Evolutionary conservation across 2,329 filamentous ascomycete species (phyloP).

Genomic region (Beauveria brongniartii): DNA sequence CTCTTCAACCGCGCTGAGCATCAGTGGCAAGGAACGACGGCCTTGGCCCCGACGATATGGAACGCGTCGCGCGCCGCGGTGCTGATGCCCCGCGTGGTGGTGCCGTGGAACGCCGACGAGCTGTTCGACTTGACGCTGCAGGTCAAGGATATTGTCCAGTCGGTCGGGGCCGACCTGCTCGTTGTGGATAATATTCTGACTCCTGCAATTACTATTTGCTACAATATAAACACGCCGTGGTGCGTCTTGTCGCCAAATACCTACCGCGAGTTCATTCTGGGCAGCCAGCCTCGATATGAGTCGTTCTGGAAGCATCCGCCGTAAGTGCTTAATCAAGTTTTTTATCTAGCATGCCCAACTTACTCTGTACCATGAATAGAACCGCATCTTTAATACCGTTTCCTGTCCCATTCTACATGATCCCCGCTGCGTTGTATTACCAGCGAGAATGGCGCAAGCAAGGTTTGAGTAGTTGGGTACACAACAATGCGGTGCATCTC

Average conservation of each 20-base stretch:
- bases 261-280: slow-evolving; percentile 10
- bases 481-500: not conserved
- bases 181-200: slow-evolving; percentile 13
- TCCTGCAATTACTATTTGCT: slow-evolving; percentile 9
- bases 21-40: not conserved
- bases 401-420: not conserved
- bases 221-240: slow-evolving; percentile 4
- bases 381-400: not conserved
- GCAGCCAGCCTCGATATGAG: slow-evolving; percentile 3
- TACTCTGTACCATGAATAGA: not conserved
- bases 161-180: slow-evolving; percentile 6
- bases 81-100: slow-evolving; percentile 1
- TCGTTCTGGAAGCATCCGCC: slow-evolving; percentile 9
- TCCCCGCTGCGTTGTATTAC: not conserved
- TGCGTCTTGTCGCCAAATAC: slow-evolving; percentile 12
- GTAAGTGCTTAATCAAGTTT: not conserved
- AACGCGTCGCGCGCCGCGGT: not conserved
- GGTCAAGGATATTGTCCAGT: not conserved
- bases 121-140: slow-evolving; percentile 4
- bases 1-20: slow-evolving; percentile 7
- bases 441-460: not conserved
- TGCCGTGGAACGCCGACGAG: slow-evolving; percentile 9
- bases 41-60: not conserved
- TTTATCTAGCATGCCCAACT: too few relatives aligned
- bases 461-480: not conserved